Percentiles rank a stretch among this genome's conserved stretches.
phyloP scores from a whole-genome alignment of 1,284 basidiomycete genomes.

The Rhodotorula mucilaginosa region DNA sequence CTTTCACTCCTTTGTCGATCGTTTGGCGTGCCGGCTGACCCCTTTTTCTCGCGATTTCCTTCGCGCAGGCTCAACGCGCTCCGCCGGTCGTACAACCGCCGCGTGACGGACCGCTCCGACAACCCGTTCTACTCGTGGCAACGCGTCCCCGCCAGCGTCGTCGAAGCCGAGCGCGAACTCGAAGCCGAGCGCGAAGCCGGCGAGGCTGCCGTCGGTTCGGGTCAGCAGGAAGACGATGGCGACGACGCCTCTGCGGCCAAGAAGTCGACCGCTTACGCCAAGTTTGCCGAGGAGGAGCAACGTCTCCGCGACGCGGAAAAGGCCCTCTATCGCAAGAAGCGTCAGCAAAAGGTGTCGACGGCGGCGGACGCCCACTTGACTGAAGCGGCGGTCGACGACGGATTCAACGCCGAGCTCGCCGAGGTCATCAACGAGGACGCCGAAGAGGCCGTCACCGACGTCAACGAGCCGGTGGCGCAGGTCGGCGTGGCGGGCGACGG shows the following conservation, averaged over 20 bases:
- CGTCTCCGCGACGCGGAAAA: slow-evolving; percentile 15
- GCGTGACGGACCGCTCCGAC: slow-evolving; percentile 15
- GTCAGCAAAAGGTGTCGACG: neutral
- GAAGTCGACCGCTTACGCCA: slow-evolving; percentile 5
- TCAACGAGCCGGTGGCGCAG: neutral
- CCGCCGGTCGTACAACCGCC: slow-evolving; percentile 33
- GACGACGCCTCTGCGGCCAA: neutral
- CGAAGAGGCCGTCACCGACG: neutral
- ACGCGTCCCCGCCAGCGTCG: slow-evolving; percentile 17
- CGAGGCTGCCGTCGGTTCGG: neutral
- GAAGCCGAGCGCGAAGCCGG: neutral
- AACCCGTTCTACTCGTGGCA: slow-evolving; percentile 36
- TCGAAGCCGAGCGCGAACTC: slow-evolving; percentile 11
- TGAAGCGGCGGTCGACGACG: slow-evolving; percentile 23
- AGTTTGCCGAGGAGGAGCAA: slow-evolving; percentile 20
- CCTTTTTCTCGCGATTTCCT: no score
- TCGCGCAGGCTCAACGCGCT: slow-evolving; percentile 23
- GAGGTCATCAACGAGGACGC: slow-evolving; percentile 17
- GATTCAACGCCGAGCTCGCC: slow-evolving; percentile 32
- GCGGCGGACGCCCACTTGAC: slow-evolving; percentile 12
- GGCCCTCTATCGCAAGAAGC: neutral
- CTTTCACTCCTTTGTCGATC: no score
- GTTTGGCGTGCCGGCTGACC: neutral
- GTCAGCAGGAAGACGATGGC: neutral
- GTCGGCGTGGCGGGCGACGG: neutral